These are phyloP conservation scores for Metschnikowia henanensis DNA, from an alignment of 805 yeast species.

Conservation along the genomic window DNA sequence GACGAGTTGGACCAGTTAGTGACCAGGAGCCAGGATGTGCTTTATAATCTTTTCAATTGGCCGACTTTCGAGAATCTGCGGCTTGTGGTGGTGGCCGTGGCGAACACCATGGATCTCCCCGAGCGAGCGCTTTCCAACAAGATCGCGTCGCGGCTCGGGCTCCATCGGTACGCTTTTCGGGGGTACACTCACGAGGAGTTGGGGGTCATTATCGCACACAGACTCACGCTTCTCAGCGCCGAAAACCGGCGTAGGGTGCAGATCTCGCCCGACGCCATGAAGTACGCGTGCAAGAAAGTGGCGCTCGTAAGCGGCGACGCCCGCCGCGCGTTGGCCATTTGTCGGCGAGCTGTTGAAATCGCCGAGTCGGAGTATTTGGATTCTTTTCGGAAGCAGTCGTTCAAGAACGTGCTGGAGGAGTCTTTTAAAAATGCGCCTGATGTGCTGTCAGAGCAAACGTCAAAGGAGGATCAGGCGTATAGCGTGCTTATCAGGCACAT, in stretches of 20 bases:
- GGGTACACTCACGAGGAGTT: conserved; percentile 85
- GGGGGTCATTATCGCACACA: conserved; percentile 66
- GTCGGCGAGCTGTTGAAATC: conserved; percentile 85
- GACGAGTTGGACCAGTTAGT: conserved; percentile 95
- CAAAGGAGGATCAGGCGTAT: conserved; percentile 34
- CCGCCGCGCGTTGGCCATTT: conserved; percentile 83
- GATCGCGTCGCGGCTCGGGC: conserved; percentile 87
- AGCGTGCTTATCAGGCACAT: conserved; percentile 73
- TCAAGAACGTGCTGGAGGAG: too few species aligned
- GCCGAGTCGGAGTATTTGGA: conserved; percentile 64
- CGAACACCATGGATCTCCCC: conserved; percentile 97
- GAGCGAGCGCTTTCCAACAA: conserved; percentile 86
- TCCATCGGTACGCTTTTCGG: conserved; percentile 80
- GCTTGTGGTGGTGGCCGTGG: conserved; percentile 87
- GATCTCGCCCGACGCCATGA: conserved; percentile 72
- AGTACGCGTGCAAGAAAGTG: conserved; percentile 89
- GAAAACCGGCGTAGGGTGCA: conserved; percentile 42
- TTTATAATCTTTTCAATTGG: conserved; percentile 98
- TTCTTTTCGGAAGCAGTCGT: too few species aligned
- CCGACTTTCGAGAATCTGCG: conserved; percentile 81
- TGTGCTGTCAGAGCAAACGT: not conserved
- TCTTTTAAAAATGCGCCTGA: too few species aligned
- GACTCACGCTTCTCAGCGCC: conserved; percentile 51
- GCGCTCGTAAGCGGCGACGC: conserved; percentile 99
- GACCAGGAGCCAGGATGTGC: conserved; percentile 75